phyloP scores from a whole-genome alignment of 2,329 filamentous ascomycete genomes.

The Teratosphaeria destructans region DNA sequence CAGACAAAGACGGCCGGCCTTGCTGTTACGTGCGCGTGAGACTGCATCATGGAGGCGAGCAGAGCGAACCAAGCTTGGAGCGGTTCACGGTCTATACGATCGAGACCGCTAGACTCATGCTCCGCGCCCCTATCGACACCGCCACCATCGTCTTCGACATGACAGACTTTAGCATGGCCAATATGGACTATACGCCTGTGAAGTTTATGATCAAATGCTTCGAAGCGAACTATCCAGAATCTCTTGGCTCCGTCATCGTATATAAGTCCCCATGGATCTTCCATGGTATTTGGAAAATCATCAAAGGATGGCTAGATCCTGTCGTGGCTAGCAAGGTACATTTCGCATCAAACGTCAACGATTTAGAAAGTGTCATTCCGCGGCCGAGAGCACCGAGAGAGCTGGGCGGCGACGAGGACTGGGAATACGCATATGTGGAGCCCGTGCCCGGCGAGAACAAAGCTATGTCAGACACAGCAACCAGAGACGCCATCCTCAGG shows the following conservation, averaged over 20 bases:
- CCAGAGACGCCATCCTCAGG: constrained; percentile 52
- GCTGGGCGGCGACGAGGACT: constrained; percentile 76
- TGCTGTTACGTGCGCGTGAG: constrained; percentile 78
- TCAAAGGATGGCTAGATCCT: constrained; percentile 91
- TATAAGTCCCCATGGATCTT: constrained; percentile 98
- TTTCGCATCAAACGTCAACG: constrained; percentile 73
- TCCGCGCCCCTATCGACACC: constrained; percentile 74
- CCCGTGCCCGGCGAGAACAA: constrained; percentile 67
- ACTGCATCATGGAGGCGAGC: constrained; percentile 71
- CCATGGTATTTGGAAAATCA: constrained; percentile 94
- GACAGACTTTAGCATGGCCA: constrained; percentile 84
- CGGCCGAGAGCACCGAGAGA: constrained; percentile 65
- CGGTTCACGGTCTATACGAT: constrained; percentile 89
- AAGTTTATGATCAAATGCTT: constrained; percentile 99
- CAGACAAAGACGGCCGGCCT: constrained; percentile 73
- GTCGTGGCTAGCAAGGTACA: constrained; percentile 91
- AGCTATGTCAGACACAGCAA: constrained; percentile 52
- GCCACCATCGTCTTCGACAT: constrained; percentile 93
- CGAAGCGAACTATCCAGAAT: constrained; percentile 96
- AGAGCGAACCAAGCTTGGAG: constrained; percentile 72
- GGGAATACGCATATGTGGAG: constrained; percentile 73
- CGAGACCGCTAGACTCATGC: constrained; percentile 79
- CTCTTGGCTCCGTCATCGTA: constrained; percentile 76
- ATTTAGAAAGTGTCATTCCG: constrained; percentile 68
- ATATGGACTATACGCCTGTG: constrained; percentile 96